A percentile compares a stretch with the other conserved stretches of the same genome.
Conservation (phyloP, 345 rosid genomes). For the Salix exigua region DNA sequence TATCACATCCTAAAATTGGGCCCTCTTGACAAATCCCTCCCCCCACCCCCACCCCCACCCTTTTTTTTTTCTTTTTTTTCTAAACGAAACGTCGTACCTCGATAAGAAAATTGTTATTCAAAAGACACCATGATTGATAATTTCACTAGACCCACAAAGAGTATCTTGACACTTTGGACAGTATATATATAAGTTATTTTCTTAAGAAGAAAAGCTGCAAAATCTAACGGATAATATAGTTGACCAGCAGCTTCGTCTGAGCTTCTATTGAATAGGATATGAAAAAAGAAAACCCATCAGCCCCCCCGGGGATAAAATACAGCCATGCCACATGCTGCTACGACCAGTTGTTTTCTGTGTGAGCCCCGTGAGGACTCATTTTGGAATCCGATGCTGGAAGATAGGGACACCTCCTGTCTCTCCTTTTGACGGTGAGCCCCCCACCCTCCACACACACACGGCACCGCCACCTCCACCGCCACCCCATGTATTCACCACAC, state of each 20-base stretch:
- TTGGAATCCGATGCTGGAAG: slow-evolving; percentile 29
- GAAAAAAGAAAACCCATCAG: too few relatives aligned
- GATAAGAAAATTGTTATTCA: background rate
- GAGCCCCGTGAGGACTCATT: background rate
- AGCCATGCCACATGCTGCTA: background rate
- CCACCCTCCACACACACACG: too few relatives aligned
- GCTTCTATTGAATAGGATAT: background rate
- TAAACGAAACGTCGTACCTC: too few relatives aligned
- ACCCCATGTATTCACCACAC: too few relatives aligned
- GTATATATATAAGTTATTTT: background rate
- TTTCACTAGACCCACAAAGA: background rate
- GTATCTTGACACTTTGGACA: background rate
- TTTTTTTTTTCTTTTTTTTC: too few relatives aligned
- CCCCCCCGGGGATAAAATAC: background rate
- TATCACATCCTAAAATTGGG: background rate
- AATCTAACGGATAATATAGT: background rate
- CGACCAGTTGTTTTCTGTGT: slow-evolving; percentile 24
- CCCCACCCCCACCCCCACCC: too few relatives aligned
- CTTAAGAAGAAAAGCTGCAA: background rate
- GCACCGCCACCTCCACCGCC: too few relatives aligned
- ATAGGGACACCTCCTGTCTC: background rate
- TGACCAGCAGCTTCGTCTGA: background rate
- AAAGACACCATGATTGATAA: slow-evolving; percentile 8
- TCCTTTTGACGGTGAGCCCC: background rate
- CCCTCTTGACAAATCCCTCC: too few relatives aligned